Conservation (phyloP, 176 grass and related monocot species). For the Zoysia pacifica region DNA sequence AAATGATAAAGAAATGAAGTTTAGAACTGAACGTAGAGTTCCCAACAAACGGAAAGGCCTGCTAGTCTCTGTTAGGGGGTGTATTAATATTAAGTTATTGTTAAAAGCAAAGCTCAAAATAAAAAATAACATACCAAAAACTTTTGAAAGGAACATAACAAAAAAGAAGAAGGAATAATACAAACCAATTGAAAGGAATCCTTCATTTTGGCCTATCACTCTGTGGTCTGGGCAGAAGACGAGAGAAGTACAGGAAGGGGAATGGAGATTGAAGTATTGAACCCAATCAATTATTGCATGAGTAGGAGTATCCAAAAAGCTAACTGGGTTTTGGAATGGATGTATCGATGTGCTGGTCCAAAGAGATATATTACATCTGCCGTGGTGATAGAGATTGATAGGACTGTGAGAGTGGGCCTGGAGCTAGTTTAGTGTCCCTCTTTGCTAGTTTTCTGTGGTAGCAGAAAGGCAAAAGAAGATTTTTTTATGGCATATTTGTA, state of each 20-base stretch:
- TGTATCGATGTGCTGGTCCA: background rate
- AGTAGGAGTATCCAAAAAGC: background rate
- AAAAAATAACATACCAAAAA: background rate
- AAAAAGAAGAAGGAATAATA: background rate
- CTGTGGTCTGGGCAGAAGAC: background rate
- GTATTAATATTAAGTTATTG: background rate
- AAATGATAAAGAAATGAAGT: background rate
- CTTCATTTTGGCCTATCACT: background rate
- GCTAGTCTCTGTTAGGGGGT: background rate
- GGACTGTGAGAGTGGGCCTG: background rate
- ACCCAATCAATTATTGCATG: constrained; percentile 25
- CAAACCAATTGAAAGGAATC: constrained; percentile 32
- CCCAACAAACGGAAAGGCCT: constrained; percentile 1
- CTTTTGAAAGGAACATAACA: background rate
- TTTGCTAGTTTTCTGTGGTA: background rate
- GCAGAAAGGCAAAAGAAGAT: background rate
- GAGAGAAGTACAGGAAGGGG: background rate
- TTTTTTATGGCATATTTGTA: background rate
- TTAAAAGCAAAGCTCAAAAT: background rate
- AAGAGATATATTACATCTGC: background rate
- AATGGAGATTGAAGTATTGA: constrained; percentile 10
- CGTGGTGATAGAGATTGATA: constrained; percentile 8
- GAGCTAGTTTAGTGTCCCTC: background rate
- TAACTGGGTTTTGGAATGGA: constrained; percentile 6
- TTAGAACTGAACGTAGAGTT: constrained; percentile 9